Evolutionary conservation across 2,329 filamentous ascomycete genomes (phyloP), one percentile per base, ranked within the genome.

Genomic region (Botrytis cinerea): DNA sequence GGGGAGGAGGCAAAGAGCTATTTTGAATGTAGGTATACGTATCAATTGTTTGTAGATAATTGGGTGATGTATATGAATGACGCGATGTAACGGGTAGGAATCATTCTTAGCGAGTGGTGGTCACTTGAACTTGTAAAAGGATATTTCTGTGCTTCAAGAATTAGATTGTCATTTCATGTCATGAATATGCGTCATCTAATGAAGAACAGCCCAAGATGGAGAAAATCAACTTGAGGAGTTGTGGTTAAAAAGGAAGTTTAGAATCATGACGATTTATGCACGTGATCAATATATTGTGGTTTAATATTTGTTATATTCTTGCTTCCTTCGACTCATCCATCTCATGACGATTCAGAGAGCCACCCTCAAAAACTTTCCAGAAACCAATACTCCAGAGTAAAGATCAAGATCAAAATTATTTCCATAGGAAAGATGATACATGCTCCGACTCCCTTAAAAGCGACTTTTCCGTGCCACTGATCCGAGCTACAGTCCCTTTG

Each of bases 401-500:
- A 43, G 43, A 9, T 48, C 32, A 38, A 57, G 25, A 68, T 28
- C n/a, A 43, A 10, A 43, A 57, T 20, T 28, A 43, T 7, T 3
- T 48, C 35, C 28, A 43, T 8, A 25, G 16, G 14, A 57, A 51
- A 40, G 35, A 68, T 68, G 25, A 54, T 57, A 57, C 46, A 54
- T 28, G 64, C 64, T 40, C 35, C 46, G 71, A 68, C 63, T 68
- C 63, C 71, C 45, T 32, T n/a, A 46, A 46, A 72, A 68, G 62
- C 62, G 61, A 43, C 62, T 72, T 69, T 72, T 72, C 71, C 67
- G 1, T 64, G 59, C 45, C 35, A 64, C 46, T 64, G 59, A 20
- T 64, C 35, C 32, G 32, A 72, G 28, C 54, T n/a, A 61, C 22
- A 68, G 48, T 54, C 62, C 25, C 57, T 51, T 67, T 60, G 32